A percentile compares a stretch with the other conserved stretches of the same genome.
These are phyloP conservation scores for Rhamnella rubrinervis DNA, from an alignment of 331 rosid genomes.

Conservation along the genomic window DNA sequence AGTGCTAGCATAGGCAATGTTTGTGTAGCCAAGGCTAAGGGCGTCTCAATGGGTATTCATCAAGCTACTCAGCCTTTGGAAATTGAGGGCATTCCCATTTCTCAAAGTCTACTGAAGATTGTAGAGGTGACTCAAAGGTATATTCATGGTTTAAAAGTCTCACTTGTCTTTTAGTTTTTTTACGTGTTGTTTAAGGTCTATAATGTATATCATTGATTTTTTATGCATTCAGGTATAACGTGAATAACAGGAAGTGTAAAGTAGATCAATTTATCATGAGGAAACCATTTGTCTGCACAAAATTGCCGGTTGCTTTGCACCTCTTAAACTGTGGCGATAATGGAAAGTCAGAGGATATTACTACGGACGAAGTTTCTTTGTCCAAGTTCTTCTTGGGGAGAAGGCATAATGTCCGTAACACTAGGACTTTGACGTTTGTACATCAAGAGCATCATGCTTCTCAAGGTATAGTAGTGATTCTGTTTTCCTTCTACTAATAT, in stretches of 20 bases:
- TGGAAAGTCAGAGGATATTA: conserved; percentile 11
- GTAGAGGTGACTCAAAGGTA: conserved; percentile 30
- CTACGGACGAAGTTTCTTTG: conserved; percentile 13
- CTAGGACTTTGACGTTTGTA: conserved; percentile 29
- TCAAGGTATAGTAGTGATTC: conserved; percentile 19
- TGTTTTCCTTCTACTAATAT: background rate
- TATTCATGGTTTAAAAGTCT: background rate
- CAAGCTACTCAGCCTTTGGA: conserved; percentile 11
- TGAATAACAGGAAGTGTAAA: conserved; percentile 26
- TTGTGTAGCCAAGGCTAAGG: conserved; percentile 13
- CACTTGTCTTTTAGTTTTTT: background rate
- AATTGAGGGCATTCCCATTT: conserved; percentile 3
- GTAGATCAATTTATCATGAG: conserved; percentile 7
- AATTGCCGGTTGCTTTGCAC: conserved; percentile 20
- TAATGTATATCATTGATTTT: background rate
- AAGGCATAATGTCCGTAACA: background rate
- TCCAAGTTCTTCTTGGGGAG: conserved; percentile 10
- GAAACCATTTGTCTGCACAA: conserved; percentile 11
- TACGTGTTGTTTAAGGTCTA: background rate
- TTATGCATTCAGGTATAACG: conserved; percentile 26
- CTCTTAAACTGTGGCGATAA: conserved; percentile 20
- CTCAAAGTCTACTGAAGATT: conserved; percentile 26
- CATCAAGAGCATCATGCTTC: conserved; percentile 6
- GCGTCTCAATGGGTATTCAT: conserved; percentile 7
- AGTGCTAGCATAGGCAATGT: background rate